Evolutionary conservation across 2,329 filamentous ascomycete genomes (phyloP).

Genomic region (Byssoonygena ceratinophila): DNA sequence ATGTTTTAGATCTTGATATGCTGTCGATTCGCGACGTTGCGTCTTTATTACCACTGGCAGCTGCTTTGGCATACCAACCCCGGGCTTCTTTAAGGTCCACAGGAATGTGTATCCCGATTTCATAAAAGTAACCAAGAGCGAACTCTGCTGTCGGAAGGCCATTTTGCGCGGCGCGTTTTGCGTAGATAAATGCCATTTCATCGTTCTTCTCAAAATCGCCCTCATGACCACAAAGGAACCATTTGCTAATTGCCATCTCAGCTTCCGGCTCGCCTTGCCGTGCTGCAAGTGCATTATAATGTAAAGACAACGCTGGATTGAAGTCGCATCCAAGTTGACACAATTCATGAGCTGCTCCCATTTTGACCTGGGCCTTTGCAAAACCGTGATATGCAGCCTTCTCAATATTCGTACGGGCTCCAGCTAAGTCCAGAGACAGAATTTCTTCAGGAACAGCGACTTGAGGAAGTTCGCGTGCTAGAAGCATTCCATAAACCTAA

Average conservation of each 20-base stretch:
- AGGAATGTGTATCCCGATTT: conserved; percentile 87
- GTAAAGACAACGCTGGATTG: conserved; percentile 79
- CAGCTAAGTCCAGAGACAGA: conserved; percentile 59
- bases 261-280: conserved; percentile 88
- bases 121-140: conserved; percentile 92
- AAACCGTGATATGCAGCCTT: conserved; percentile 95
- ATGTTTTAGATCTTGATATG: conserved; percentile 66
- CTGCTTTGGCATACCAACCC: conserved; percentile 82
- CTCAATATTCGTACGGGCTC: conserved; percentile 79
- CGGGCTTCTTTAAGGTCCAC: conserved; percentile 72
- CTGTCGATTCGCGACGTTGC: conserved; percentile 72
- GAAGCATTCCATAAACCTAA: conserved; percentile 79
- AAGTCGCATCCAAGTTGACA: conserved; percentile 92
- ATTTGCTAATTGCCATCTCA: conserved; percentile 92
- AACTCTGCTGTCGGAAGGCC: conserved; percentile 88
- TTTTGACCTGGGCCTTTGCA: conserved; percentile 90
- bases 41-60: conserved; percentile 84
- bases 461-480: conserved; percentile 82
- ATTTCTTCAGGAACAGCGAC: conserved; percentile 65
- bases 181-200: conserved; percentile 81
- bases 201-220: conserved; percentile 92
- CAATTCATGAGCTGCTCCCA: conserved; percentile 91
- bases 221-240: conserved; percentile 95
- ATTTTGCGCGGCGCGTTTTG: conserved; percentile 68
- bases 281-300: conserved; percentile 90